Base-by-base conservation (phyloP, 108 stramenopile species). In the Aurantiochytrium sp. region DNA sequence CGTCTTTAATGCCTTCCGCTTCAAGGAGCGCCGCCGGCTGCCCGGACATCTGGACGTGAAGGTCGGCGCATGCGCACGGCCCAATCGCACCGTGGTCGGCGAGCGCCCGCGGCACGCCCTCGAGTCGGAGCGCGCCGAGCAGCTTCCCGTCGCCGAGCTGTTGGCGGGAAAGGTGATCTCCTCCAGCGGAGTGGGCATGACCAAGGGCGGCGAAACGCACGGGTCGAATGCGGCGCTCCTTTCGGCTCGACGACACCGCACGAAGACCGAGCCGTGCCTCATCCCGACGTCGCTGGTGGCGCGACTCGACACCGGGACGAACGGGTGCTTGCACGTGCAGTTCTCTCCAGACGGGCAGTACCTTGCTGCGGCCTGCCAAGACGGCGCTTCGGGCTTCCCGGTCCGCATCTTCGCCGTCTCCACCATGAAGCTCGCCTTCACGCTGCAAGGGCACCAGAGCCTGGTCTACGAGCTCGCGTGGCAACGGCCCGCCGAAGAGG, bases 401-500 rank as follows among this genome's bases (percentile, higher is more conserved):
- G 32, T 81, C 2, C 39, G 45, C 42, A 81, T 81, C 2, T 81
- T 81, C 24, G 45, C 21, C 6, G 45, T 48, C 12, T 0, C 73
- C 36, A 48, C 73, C n/a, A 48, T 81, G 42, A 81, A 48, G 39
- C 73, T 81, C 12, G n/a, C 42, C n/a, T 81, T 27, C 3, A 81
- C 39, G n/a, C 73, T 81, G 6, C 73, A 48, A 6, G 73, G 73
- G 12, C 73, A 81, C 30, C 73, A 81, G 1, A 27, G 12, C 19
- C 24, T 81, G 27, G 30, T 81, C 8, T 81, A 81, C 39, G 73
- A 81, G 73, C 73, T 81, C 45, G 39, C 73, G 39, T 81, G 73
- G 73, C 73, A 81, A 42, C 21, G n/a, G 2, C 27, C 45, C 27
- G 73, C 39, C 45, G 73, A 81, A 24, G 73, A 81, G 39, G 45